These are phyloP conservation scores for Metarhizium brunneum DNA, from an alignment of 2,329 filamentous ascomycete species.

Conservation along the genomic window DNA sequence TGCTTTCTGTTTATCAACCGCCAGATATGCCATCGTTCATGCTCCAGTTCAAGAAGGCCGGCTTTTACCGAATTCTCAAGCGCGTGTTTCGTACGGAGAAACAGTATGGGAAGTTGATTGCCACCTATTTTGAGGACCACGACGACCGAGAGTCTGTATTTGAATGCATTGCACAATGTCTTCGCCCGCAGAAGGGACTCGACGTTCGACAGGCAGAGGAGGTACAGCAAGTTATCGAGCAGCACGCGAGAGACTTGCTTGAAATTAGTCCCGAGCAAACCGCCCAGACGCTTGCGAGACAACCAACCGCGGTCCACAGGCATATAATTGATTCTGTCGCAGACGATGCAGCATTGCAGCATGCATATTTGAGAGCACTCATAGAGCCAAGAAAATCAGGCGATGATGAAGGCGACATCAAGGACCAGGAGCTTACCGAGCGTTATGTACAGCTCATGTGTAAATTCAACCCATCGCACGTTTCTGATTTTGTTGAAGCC, in stretches of 20 bases:
- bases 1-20: constrained; percentile 88
- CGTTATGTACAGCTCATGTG: constrained; percentile 89
- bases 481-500: constrained; percentile 73
- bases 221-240: constrained; percentile 56
- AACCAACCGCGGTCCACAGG: constrained; percentile 57
- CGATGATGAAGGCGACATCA: constrained; percentile 22
- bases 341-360: constrained; percentile 56
- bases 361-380: constrained; percentile 65
- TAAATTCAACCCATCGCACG: constrained; percentile 68
- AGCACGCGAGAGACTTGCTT: constrained; percentile 57
- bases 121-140: constrained; percentile 76
- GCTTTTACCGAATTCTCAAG: constrained; percentile 88
- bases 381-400: constrained; percentile 49
- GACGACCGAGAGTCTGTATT: constrained; percentile 70
- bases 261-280: constrained; percentile 56
- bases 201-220: constrained; percentile 63
- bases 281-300: constrained; percentile 53
- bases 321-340: constrained; percentile 53
- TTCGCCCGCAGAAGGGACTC: constrained; percentile 55
- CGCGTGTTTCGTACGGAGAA: constrained; percentile 73
- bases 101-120: constrained; percentile 68
- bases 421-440: constrained; percentile 60
- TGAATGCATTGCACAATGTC: constrained; percentile 65
- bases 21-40: constrained; percentile 70
- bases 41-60: constrained; percentile 66